A percentile compares a stretch with the other conserved stretches of the same genome.
Evolutionary conservation across 345 rosid species (phyloP).

Genomic region (Raphanus sativus): DNA sequence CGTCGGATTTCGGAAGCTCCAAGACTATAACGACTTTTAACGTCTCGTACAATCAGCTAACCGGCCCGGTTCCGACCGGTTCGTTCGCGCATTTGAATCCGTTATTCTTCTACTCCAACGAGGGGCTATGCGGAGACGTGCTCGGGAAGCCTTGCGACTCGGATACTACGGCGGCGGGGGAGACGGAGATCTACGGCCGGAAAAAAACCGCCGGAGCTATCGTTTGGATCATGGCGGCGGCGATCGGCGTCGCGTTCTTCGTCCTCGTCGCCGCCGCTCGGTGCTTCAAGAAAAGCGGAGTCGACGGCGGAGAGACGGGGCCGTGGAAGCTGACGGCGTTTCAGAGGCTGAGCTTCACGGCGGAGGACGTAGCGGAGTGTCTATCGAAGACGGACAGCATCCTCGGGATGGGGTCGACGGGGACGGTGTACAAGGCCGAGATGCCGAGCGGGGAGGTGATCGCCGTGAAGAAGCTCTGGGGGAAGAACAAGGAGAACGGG

Average conservation of each 20-base stretch:
- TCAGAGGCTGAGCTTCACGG: conserved; percentile 84
- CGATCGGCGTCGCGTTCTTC: conserved; percentile 72
- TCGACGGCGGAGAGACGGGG: conserved; percentile 52
- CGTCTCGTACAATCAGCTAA: conserved; percentile 71
- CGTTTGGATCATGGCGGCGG: conserved; percentile 91
- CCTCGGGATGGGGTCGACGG: conserved; percentile 92
- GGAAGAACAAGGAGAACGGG: conserved; percentile 64
- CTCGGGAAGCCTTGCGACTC: conserved; percentile 58
- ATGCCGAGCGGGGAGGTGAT: conserved; percentile 95
- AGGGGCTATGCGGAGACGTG: conserved; percentile 74
- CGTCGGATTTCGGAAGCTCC: conserved; percentile 76
- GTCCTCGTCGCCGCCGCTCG: conserved; percentile 72
- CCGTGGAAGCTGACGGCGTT: conserved; percentile 96
- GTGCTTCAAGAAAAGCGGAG: conserved; percentile 58
- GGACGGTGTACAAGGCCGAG: conserved; percentile 88
- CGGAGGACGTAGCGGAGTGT: conserved; percentile 84
- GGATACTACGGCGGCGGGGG: background rate
- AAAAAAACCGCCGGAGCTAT: conserved; percentile 77
- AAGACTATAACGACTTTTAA: conserved; percentile 74
- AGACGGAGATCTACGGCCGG: conserved; percentile 33
- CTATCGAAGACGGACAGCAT: conserved; percentile 68
- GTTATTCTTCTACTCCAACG: conserved; percentile 72
- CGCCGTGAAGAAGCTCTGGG: conserved; percentile 98
- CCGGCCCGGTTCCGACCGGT: conserved; percentile 77
- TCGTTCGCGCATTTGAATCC: conserved; percentile 72